Evolutionary conservation across 305 asterid species (phyloP), one percentile per base, ranked within the genome.

Genomic region (Solanum hybrid): DNA sequence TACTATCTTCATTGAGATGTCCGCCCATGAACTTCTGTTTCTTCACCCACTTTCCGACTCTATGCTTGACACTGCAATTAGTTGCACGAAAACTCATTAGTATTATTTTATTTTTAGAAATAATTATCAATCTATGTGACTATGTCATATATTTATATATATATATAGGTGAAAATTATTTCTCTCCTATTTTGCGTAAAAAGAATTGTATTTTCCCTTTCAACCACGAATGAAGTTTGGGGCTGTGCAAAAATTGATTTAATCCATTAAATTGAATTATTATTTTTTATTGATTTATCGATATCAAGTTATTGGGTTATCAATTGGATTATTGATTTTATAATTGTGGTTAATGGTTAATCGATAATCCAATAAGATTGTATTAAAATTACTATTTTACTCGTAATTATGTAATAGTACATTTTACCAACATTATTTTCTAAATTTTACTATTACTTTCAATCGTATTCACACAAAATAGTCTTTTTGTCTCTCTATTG

Each of bases 11-110:
- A 88, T 95, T 77, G 98, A 87, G 91, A 91, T 89, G 79, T 95
- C 95, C 99, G 97, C 96, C 98, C 66, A 32, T 78, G 79, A 88
- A 87, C 96, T 79, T 92, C 91, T 88, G 89, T 94, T 92, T 94
- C 95, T 92, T 88, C 97, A 93, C 96, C 95, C 94, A 88, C 89
- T 32, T 17, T 77, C 82, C 14, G 26, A 34, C 82, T 32, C 42
- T 69, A 66, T 85, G 92, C 94, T 93, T 89, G 13, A 38, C 24
- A 91, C 91, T 90, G 91, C 94, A 78, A 34, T 38, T 40, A 80
- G 66, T 38, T 38, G 34, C 86, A 38, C 35, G 6, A 75, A 31
- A 31, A 9, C 79, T 29, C 35, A 27, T 73, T 13, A 64, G 24
- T 56, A 7, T 56, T 56, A 56, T 56, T 56, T 64, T 64, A 22